phyloP scores from a whole-genome alignment of 2,329 filamentous ascomycete genomes.

The Fusarium sp. region DNA sequence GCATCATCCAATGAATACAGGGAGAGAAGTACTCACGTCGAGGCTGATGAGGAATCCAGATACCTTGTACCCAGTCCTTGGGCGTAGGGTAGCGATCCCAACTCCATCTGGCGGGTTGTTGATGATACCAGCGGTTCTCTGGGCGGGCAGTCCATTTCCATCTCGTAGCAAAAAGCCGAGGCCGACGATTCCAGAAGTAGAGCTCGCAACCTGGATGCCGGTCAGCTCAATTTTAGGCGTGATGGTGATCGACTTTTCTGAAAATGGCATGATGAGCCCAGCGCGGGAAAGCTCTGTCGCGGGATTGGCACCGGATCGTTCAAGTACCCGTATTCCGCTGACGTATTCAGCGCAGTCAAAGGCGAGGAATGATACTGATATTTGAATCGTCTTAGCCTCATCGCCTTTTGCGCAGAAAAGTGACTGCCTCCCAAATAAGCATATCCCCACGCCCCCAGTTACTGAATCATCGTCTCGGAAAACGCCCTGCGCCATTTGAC shows the following conservation, averaged over 20 bases:
- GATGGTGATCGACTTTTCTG: not conserved
- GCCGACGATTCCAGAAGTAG: not conserved
- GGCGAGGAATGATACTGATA: not conserved
- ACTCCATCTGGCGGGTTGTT: not conserved
- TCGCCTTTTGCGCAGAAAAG: too few species aligned
- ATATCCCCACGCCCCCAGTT: not conserved
- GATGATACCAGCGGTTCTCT: not conserved
- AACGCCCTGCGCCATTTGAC: not conserved
- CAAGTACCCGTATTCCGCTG: not conserved
- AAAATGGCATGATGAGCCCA: not conserved
- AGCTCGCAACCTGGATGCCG: not conserved
- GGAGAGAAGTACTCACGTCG: conserved; percentile 2
- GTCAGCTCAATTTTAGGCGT: not conserved
- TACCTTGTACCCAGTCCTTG: not conserved
- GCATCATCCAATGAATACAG: fast-evolving
- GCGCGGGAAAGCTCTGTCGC: too few species aligned
- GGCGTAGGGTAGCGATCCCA: not conserved
- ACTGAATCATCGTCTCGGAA: not conserved
- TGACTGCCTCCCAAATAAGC: not conserved
- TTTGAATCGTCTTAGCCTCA: not conserved
- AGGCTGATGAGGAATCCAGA: conserved; percentile 1
- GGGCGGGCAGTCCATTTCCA: fast-evolving
- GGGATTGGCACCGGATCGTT: too few species aligned
- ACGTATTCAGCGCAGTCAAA: not conserved
- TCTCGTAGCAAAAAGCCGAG: not conserved